A percentile compares a stretch with the other conserved stretches of the same genome.
These are phyloP conservation scores for Colletotrichum abscissum DNA, from an alignment of 2,329 filamentous ascomycete species.

Conservation along the genomic window DNA sequence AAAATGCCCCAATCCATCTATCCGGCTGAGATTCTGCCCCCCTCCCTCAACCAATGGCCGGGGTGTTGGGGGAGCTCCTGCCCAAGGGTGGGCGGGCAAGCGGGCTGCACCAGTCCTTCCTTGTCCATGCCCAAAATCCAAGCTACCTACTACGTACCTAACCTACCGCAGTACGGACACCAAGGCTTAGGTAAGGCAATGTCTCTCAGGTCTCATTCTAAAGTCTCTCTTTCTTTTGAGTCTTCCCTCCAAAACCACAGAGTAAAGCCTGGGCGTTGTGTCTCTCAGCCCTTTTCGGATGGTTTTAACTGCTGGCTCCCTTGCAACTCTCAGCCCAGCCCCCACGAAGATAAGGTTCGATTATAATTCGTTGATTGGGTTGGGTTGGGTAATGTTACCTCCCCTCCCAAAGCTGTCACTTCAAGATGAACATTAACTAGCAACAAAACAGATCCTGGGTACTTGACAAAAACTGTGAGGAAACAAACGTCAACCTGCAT, in stretches of 20 bases:
- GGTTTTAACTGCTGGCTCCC: neutral
- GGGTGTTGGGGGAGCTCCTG: conserved; percentile 42
- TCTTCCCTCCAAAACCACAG: neutral
- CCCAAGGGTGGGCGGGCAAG: conserved; percentile 17
- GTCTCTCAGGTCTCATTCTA: neutral
- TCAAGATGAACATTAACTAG: neutral
- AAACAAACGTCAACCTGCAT: conserved; percentile 24
- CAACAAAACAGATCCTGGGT: neutral
- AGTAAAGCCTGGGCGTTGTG: neutral
- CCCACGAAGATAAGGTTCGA: neutral
- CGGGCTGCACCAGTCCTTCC: conserved; percentile 32
- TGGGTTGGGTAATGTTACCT: neutral
- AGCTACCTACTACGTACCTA: neutral
- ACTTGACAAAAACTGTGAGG: conserved; percentile 7
- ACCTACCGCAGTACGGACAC: neutral
- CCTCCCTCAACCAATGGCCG: conserved; percentile 38
- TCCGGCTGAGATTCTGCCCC: conserved; percentile 36
- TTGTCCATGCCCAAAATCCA: conserved; percentile 1
- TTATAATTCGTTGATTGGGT: neutral
- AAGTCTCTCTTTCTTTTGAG: neutral
- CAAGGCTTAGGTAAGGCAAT: neutral
- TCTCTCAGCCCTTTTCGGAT: neutral
- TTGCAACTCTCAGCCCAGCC: neutral
- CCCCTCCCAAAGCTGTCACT: neutral
- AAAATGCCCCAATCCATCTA: conserved; percentile 7